phyloP scores from a whole-genome alignment of 1,284 basidiomycete genomes.

The Austroboletus niveus region DNA sequence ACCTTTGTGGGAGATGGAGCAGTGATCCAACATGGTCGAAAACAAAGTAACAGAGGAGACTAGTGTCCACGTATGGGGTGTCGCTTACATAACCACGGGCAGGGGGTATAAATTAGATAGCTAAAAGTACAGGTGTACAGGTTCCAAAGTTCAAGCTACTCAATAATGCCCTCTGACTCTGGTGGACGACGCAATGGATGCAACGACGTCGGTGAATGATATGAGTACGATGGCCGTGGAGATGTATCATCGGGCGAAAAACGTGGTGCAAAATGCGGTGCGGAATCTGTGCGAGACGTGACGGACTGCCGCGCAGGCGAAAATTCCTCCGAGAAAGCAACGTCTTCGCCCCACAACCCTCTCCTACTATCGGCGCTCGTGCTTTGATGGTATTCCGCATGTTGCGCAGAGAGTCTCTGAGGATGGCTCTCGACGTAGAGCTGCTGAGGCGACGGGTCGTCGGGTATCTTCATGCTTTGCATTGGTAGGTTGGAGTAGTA shows the following conservation, averaged over 20 bases:
- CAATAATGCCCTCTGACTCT: conserved; percentile 6
- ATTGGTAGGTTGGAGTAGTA: conserved; percentile 10
- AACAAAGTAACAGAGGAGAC: not conserved
- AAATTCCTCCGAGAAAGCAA: not conserved
- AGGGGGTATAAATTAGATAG: conserved; percentile 15
- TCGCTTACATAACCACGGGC: conserved; percentile 17
- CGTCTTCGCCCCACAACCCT: conserved; percentile 22
- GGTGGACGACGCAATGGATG: conserved; percentile 26
- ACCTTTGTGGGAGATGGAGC: conserved; percentile 91
- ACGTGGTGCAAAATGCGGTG: conserved; percentile 11
- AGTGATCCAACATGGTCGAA: conserved; percentile 75
- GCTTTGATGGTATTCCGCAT: conserved; percentile 2
- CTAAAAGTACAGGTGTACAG: conserved; percentile 6
- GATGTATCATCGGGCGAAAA: conserved; percentile 11
- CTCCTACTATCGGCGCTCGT: conserved; percentile 18
- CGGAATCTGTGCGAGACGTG: not conserved
- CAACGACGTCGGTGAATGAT: conserved; percentile 9
- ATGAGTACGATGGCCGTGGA: not conserved
- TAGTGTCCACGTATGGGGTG: not conserved
- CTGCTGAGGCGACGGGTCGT: conserved; percentile 9
- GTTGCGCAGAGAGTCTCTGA: conserved; percentile 15
- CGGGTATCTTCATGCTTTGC: conserved; percentile 14
- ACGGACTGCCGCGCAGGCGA: conserved; percentile 6
- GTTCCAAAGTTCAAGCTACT: conserved; percentile 1
- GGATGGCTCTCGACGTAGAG: conserved; percentile 1